Evolutionary conservation across 2,329 filamentous ascomycete species (phyloP).

Genomic region (Trichoderma harzianum): DNA sequence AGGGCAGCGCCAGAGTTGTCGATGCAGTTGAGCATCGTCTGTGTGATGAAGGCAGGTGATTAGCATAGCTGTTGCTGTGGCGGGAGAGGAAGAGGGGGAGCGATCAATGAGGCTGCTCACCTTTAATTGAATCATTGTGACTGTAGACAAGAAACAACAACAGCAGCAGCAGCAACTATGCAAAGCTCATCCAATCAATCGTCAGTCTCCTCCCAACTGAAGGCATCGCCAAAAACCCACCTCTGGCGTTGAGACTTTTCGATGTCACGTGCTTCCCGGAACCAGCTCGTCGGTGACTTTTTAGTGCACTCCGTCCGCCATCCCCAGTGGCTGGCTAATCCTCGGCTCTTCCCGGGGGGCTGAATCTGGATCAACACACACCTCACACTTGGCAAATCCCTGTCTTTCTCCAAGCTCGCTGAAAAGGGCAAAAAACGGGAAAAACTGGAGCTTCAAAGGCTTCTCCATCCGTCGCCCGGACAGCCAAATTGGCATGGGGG

Average conservation of each 20-base stretch:
- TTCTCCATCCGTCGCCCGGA: conserved; percentile 17
- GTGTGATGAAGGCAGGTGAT: no score
- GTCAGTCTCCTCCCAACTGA: background rate
- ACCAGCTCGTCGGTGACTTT: background rate
- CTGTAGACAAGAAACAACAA: background rate
- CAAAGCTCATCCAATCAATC: background rate
- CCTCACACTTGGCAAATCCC: background rate
- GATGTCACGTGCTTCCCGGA: conserved; percentile 12
- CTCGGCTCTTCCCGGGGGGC: background rate
- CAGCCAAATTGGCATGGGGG: conserved; percentile 11
- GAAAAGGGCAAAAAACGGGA: conserved; percentile 2
- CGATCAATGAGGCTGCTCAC: conserved; percentile 36
- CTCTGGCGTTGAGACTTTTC: conserved; percentile 11
- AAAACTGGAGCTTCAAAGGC: conserved; percentile 4
- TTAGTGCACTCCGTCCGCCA: background rate
- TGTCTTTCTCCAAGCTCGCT: background rate
- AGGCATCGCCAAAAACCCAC: background rate
- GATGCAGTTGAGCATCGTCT: conserved; percentile 99
- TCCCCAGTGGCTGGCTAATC: conserved; percentile 6
- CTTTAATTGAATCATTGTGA: conserved; percentile 90
- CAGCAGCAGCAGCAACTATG: background rate
- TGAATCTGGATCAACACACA: background rate
- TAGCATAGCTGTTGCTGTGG: background rate
- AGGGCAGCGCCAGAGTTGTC: conserved; percentile 98
- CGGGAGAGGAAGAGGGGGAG: no score